phyloP scores from a whole-genome alignment of 208 protist species.

The Crithidia expoeki region DNA sequence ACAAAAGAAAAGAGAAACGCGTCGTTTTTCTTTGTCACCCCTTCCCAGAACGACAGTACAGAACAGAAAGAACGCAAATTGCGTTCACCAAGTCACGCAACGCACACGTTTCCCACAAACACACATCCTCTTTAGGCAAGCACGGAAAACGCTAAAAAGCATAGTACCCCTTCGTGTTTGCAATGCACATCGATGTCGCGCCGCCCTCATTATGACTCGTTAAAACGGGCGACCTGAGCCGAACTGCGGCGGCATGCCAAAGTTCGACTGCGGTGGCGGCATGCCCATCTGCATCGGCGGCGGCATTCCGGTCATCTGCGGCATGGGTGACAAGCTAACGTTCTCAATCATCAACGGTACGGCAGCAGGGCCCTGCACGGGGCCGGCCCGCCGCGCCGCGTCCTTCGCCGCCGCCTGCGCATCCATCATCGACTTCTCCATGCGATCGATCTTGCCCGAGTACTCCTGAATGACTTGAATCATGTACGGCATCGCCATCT shows the following conservation, averaged over 20 bases:
- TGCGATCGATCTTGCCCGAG: constrained; percentile 81
- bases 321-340: constrained; percentile 34
- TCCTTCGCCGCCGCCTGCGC: constrained; percentile 89
- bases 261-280: constrained; percentile 40
- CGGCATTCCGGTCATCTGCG: constrained; percentile 34
- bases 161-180: too few relatives aligned
- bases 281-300: constrained; percentile 50
- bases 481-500: constrained; percentile 99
- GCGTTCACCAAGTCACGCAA: too few relatives aligned
- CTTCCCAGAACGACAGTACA: too few relatives aligned
- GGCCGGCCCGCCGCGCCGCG: constrained; percentile 65
- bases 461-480: constrained; percentile 97
- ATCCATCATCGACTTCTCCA: constrained; percentile 84
- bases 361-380: constrained; percentile 36
- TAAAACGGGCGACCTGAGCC: constrained; percentile 69
- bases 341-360: constrained; percentile 81
- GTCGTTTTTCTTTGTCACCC: background rate
- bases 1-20: constrained; percentile 7
- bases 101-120: too few relatives aligned
- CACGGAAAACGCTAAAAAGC: too few relatives aligned
- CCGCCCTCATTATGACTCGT: too few relatives aligned
- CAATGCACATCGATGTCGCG: too few relatives aligned
- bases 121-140: too few relatives aligned
- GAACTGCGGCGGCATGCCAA: constrained; percentile 56
- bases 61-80: too few relatives aligned